Base-by-base conservation (phyloP, 139 green algal species). In the Spirogloea muscicola region DNA sequence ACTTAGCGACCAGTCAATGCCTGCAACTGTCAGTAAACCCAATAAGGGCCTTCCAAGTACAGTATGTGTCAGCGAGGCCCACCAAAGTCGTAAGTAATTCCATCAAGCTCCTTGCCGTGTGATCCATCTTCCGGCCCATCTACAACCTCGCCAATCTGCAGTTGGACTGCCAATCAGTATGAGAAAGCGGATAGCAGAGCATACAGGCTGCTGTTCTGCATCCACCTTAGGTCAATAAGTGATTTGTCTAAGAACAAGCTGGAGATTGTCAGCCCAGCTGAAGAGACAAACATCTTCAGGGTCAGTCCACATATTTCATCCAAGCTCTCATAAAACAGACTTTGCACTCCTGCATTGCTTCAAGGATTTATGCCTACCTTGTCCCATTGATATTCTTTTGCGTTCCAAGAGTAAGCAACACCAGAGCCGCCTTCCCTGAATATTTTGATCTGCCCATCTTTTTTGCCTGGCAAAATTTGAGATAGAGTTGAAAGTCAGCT, bases 401-500 rank as follows among this genome's bases (percentile, higher is more conserved):
- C 71, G 40, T 89, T 86, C 92, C 91, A 98, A 25, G 59, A 68
- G 77, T 97, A 97, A 0, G 87, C 92, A 38, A 89, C 79, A 1
- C 88, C 84, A n/a, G 58, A 70, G 29, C 86, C 88, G 1, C 69
- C 81, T 83, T 96, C 86, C 3, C 77, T 59, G 0, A 97, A 67
- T 18, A 91, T 52, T 61, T 83, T 87, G 29, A 77, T 88, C 64
- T 92, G 77, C 4, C 89, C 89, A 38, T 89, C 70, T 46, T 82
- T 83, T 1, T 48, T 73, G 46, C 89, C 89, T 80, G 72, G n/a
- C n/a, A n/a, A n/a, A n/a, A n/a, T n/a, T n/a, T n/a, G n/a, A n/a
- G n/a, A n/a, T n/a, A n/a, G n/a, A n/a, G n/a, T n/a, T n/a, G n/a
- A n/a, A n/a, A n/a, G n/a, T n/a, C n/a, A n/a, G n/a, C n/a, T n/a